Conservation (phyloP, 2,329 filamentous ascomycete genomes). For the Venturia pyrina region DNA sequence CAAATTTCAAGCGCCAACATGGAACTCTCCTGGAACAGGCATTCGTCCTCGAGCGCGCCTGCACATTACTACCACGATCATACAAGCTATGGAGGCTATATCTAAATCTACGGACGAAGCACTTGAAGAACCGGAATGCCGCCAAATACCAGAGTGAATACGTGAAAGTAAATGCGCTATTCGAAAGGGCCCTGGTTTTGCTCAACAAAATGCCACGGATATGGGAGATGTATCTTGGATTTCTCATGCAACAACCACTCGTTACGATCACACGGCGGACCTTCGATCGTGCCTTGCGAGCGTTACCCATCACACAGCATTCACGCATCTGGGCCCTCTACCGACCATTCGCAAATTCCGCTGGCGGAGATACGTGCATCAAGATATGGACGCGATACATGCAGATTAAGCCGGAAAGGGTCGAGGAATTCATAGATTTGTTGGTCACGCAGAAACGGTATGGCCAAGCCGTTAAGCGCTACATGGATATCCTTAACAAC, state of each 20-base stretch:
- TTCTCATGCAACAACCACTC: slow-evolving; percentile 83
- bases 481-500: slow-evolving; percentile 88
- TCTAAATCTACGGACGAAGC: slow-evolving; percentile 71
- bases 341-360: slow-evolving; percentile 81
- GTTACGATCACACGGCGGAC: slow-evolving; percentile 77
- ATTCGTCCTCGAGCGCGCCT: slow-evolving; percentile 81
- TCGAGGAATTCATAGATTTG: slow-evolving; percentile 90
- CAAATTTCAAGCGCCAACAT: slow-evolving; percentile 81
- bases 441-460: slow-evolving; percentile 72
- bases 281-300: slow-evolving; percentile 86
- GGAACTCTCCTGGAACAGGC: slow-evolving; percentile 79
- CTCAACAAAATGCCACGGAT: slow-evolving; percentile 98
- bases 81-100: slow-evolving; percentile 99
- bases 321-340: slow-evolving; percentile 92
- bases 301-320: slow-evolving; percentile 88
- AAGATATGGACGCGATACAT: slow-evolving; percentile 94
- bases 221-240: slow-evolving; percentile 95
- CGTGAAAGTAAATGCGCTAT: slow-evolving; percentile 87
- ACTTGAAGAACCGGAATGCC: slow-evolving; percentile 73
- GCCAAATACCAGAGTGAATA: slow-evolving; percentile 71
- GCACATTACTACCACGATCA: slow-evolving; percentile 77
- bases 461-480: slow-evolving; percentile 82
- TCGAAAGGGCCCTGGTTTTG: slow-evolving; percentile 82
- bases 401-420: slow-evolving; percentile 91
- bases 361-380: slow-evolving; percentile 79